Percentiles rank a stretch among this genome's conserved stretches.
Conservation (phyloP, 164 flowering plant species). For the Santalum album region DNA sequence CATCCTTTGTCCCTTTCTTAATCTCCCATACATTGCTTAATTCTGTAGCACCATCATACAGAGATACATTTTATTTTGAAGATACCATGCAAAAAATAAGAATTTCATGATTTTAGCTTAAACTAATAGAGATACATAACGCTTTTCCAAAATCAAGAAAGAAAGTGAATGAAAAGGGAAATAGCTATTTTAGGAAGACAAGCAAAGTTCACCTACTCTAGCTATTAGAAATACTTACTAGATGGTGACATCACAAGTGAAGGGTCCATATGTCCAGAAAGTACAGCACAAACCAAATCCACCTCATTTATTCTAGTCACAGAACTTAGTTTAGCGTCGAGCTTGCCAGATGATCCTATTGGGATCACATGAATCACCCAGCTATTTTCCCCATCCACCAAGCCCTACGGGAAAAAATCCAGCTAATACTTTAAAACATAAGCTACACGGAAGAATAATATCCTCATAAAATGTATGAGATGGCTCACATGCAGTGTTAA, state of each 20-base stretch:
- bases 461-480: background rate
- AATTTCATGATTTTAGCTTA: too few relatives aligned
- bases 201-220: too few relatives aligned
- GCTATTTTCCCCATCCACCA: conserved; percentile 26
- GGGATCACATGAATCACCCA: conserved; percentile 51
- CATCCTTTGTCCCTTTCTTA: too few relatives aligned
- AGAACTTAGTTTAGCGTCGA: conserved; percentile 28
- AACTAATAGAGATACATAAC: too few relatives aligned
- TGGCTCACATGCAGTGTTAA: conserved; percentile 5
- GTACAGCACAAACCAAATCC: conserved; percentile 48
- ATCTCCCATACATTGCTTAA: too few relatives aligned
- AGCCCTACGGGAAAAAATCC: conserved; percentile 27
- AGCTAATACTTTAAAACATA: background rate
- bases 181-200: too few relatives aligned
- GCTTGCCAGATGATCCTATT: conserved; percentile 22
- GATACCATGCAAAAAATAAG: too few relatives aligned
- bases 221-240: conserved; percentile 32
- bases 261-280: conserved; percentile 60
- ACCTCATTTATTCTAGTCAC: conserved; percentile 47
- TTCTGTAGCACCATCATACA: too few relatives aligned
- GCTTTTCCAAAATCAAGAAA: too few relatives aligned
- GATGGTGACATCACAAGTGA: conserved; percentile 43
- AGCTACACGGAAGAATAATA: background rate
- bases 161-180: too few relatives aligned
- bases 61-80: too few relatives aligned